Conservation (phyloP, 2,329 filamentous ascomycete species). For the Boeremia lycopersici region DNA sequence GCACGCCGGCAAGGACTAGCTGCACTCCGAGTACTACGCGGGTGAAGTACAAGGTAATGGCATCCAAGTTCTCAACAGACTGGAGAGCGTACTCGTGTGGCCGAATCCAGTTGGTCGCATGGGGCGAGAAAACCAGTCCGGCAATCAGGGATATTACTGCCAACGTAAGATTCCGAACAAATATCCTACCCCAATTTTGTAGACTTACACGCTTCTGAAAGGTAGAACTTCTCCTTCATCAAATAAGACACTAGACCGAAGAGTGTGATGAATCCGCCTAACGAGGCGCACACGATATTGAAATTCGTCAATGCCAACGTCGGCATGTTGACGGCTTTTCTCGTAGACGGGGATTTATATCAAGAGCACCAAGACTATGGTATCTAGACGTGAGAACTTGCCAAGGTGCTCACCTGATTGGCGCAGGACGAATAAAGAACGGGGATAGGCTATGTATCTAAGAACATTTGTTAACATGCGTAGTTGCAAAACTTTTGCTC, state of each 20-base stretch:
- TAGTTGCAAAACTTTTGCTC: background rate
- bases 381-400: background rate
- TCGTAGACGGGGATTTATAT: background rate
- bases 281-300: slow-evolving; percentile 79
- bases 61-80: slow-evolving; percentile 64
- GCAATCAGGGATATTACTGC: slow-evolving; percentile 82
- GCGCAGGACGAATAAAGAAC: slow-evolving; percentile 7
- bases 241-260: slow-evolving; percentile 91
- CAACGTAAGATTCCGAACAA: background rate
- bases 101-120: slow-evolving; percentile 75
- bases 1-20: slow-evolving; percentile 84
- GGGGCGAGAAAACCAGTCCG: slow-evolving; percentile 78
- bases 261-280: slow-evolving; percentile 88
- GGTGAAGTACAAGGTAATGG: slow-evolving; percentile 81
- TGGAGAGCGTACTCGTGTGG: slow-evolving; percentile 74
- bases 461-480: slow-evolving; percentile 1
- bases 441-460: background rate
- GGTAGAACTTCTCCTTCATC: slow-evolving; percentile 86
- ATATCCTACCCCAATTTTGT: too few relatives aligned
- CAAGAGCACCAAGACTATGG: background rate
- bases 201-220: slow-evolving; percentile 83
- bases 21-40: slow-evolving; percentile 89
- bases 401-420: slow-evolving; percentile 5
- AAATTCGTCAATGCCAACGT: slow-evolving; percentile 73
- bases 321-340: slow-evolving; percentile 55